Base-by-base conservation (phyloP, 2,329 filamentous ascomycete genomes). In the Plenodomus lindquistii region DNA sequence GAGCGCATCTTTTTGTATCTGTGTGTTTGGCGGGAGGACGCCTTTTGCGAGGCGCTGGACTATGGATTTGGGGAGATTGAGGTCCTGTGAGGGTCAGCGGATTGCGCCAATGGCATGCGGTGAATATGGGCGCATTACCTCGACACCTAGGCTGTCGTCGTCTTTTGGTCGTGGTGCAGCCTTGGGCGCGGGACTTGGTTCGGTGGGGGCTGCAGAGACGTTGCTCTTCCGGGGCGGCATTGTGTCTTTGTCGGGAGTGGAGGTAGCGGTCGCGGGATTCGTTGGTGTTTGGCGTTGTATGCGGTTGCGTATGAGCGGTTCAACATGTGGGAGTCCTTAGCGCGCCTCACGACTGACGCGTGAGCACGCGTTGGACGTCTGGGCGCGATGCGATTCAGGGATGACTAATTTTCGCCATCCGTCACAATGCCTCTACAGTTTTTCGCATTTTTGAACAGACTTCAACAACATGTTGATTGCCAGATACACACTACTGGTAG, bases 1-100 rank as follows among this genome's bases (percentile, higher is more conserved):
- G 45, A 92, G 82, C 36, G 89, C 89, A 75, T 91, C 91, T 65
- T 86, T 89, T 69, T 93, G 88, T 40, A 93, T 89, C 72, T 91
- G 87, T 4, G 89, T 92, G 67, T 91, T 91, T 5, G 88, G 80
- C 1, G 89, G 89, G 4, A 94, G 77, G 5, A 90, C 88, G 35
- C 88, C 87, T 75, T 93, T 93, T 35, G 88, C 87, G 27, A 94
- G 79, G 44, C 89, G 81, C 44, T 87, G 88, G 57, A 93, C 86
- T 73, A 93, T 91, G 6, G 88, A 91, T 66, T 89, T 91, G 24
- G 89, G 89, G 13, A 94, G 79, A 52, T 80, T 85, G 47, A 92
- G 81, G 66, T 93, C 89, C 61, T 70, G 44, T 11, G 24, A 39
- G 21, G 39, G 44, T 57, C 20, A 50, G 52, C 29, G 42, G 27